phyloP scores from a whole-genome alignment of 768 basidiomycete genomes.

The Leccinum subtestaceum region DNA sequence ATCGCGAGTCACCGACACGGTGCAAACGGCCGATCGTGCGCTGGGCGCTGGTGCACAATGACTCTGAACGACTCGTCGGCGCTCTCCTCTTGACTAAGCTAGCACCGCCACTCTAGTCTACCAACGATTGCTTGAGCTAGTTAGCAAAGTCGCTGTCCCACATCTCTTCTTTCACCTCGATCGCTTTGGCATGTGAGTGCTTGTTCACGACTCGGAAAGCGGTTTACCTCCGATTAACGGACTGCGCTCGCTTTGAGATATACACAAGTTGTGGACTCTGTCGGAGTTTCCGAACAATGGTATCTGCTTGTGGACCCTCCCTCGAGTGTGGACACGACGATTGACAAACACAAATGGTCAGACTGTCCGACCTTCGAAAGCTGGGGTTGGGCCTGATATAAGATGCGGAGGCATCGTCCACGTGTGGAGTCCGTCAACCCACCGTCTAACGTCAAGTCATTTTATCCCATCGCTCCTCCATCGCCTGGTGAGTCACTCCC shows the following conservation, averaged over 20 bases:
- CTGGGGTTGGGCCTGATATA: conserved; percentile 15
- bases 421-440: not conserved
- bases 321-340: not conserved
- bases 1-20: not conserved
- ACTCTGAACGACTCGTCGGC: too few relatives aligned
- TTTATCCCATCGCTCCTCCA: not conserved
- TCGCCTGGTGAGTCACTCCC: not conserved
- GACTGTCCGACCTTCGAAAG: not conserved
- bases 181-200: conserved; percentile 7
- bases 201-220: not conserved
- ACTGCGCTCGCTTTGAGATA: not conserved
- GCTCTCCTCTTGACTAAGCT: too few relatives aligned
- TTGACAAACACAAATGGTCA: conserved; percentile 13
- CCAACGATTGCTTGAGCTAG: not conserved
- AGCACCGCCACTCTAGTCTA: not conserved
- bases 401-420: conserved; percentile 5
- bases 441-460: conserved; percentile 1
- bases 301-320: not conserved
- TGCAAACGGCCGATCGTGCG: not conserved
- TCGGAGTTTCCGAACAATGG: conserved; percentile 20
- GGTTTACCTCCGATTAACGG: not conserved
- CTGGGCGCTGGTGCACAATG: too few relatives aligned
- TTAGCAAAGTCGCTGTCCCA: not conserved
- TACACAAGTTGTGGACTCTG: conserved; percentile 3
- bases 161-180: not conserved